These are phyloP conservation scores for Endotrypanum monterogeii DNA, from an alignment of 208 protist species.

Conservation along the genomic window DNA sequence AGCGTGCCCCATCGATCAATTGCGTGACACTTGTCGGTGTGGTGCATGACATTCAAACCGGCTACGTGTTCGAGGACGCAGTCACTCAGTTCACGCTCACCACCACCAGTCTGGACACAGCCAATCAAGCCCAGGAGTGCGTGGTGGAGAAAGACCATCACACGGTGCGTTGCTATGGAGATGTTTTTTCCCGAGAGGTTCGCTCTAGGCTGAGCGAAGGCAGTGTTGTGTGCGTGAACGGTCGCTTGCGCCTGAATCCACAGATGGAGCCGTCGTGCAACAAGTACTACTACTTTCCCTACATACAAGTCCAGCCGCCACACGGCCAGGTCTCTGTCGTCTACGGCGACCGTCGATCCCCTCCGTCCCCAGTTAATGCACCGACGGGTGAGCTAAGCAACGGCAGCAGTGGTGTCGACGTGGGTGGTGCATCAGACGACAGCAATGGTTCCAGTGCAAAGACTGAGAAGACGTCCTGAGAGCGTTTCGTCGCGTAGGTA, in stretches of 20 bases:
- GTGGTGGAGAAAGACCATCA: slow-evolving; percentile 93
- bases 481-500: neutral
- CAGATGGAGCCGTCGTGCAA: slow-evolving; percentile 87
- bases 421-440: neutral
- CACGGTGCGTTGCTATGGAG: slow-evolving; percentile 90
- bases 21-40: slow-evolving; percentile 91
- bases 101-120: slow-evolving; percentile 87
- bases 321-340: slow-evolving; percentile 88
- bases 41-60: slow-evolving; percentile 88
- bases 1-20: slow-evolving; percentile 66
- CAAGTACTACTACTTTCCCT: slow-evolving; percentile 93
- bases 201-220: slow-evolving; percentile 77
- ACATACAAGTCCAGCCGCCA: slow-evolving; percentile 88
- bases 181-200: slow-evolving; percentile 85
- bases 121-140: slow-evolving; percentile 68
- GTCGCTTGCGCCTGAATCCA: slow-evolving; percentile 85
- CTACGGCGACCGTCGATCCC: slow-evolving; percentile 66
- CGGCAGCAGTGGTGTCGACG: slow-evolving; percentile 2
- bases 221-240: slow-evolving; percentile 86
- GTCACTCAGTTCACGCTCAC: slow-evolving; percentile 93
- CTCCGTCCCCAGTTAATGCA: slow-evolving; percentile 45
- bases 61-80: slow-evolving; percentile 91
- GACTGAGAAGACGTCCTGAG: neutral
- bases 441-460: neutral
- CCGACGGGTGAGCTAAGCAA: slow-evolving; percentile 34